Percentiles rank a stretch among this genome's conserved stretches.
Conservation (phyloP, 2,329 filamentous ascomycete genomes). For the Trichoderma koningiopsis region DNA sequence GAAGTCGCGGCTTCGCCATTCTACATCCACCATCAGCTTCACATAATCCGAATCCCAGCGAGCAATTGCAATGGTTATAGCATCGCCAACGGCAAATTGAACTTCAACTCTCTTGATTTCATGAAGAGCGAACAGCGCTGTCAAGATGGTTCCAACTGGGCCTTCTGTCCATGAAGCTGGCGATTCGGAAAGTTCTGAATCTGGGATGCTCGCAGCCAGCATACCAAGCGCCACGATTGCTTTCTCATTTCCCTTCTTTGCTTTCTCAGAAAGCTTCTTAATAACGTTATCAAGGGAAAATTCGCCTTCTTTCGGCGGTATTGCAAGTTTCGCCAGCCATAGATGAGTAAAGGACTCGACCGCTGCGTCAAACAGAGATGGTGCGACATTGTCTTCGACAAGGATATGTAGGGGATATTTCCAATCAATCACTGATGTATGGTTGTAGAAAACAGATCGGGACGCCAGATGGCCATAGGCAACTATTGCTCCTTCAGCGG, state of each 20-base stretch:
- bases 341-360: constrained; percentile 51
- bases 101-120: constrained; percentile 84
- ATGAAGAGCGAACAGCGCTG: constrained; percentile 73
- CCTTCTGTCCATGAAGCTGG: constrained; percentile 39
- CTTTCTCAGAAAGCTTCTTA: constrained; percentile 64
- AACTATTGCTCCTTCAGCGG: constrained; percentile 50
- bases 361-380: constrained; percentile 48
- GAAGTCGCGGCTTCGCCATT: constrained; percentile 47
- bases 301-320: constrained; percentile 37
- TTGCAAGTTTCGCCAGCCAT: constrained; percentile 48
- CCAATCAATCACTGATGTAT: constrained; percentile 33
- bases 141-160: constrained; percentile 58
- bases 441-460: constrained; percentile 48
- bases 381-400: constrained; percentile 33
- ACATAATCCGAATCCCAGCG: constrained; percentile 85
- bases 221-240: constrained; percentile 81
- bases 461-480: constrained; percentile 50
- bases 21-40: constrained; percentile 73
- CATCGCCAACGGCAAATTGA: constrained; percentile 89
- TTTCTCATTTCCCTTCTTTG: constrained; percentile 78
- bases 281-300: constrained; percentile 51
- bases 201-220: constrained; percentile 58
- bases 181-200: constrained; percentile 20
- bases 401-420: constrained; percentile 40
- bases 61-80: constrained; percentile 73